Conservation (phyloP, 345 rosid genomes). For the Euphorbia tirucalli region DNA sequence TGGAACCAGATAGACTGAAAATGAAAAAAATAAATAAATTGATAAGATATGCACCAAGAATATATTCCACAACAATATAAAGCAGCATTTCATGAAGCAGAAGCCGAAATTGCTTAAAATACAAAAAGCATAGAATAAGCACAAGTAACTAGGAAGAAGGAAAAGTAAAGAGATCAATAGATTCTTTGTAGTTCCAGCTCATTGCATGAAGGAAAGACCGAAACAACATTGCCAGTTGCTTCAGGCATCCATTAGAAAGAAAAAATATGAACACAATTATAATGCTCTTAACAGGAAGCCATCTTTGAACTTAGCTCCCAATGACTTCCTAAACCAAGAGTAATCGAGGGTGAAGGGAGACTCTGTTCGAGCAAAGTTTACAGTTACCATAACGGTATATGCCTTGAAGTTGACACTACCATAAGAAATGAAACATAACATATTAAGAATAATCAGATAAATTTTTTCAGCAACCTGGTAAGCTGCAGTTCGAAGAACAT, state of each 20-base stretch:
- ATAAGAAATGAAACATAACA: neutral
- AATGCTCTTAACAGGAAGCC: neutral
- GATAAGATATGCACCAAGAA: neutral
- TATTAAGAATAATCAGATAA: no score
- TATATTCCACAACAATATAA: neutral
- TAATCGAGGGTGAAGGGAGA: neutral
- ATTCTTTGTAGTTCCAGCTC: neutral
- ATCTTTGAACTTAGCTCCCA: no score
- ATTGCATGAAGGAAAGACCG: neutral
- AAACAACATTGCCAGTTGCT: neutral
- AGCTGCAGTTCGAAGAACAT: slow-evolving; percentile 81
- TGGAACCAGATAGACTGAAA: neutral
- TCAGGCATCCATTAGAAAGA: neutral
- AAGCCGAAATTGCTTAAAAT: neutral
- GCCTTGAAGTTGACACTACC: neutral
- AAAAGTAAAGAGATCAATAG: neutral
- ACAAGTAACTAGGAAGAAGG: neutral
- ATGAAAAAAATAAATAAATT: neutral
- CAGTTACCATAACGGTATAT: neutral
- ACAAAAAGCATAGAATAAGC: no score
- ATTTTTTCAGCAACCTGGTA: slow-evolving; percentile 54
- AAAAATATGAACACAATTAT: neutral
- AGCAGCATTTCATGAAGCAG: neutral
- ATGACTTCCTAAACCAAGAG: neutral
- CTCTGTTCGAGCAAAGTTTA: neutral